Base-by-base conservation (phyloP, 1,284 basidiomycete genomes). In the Leccinum subrobustum region DNA sequence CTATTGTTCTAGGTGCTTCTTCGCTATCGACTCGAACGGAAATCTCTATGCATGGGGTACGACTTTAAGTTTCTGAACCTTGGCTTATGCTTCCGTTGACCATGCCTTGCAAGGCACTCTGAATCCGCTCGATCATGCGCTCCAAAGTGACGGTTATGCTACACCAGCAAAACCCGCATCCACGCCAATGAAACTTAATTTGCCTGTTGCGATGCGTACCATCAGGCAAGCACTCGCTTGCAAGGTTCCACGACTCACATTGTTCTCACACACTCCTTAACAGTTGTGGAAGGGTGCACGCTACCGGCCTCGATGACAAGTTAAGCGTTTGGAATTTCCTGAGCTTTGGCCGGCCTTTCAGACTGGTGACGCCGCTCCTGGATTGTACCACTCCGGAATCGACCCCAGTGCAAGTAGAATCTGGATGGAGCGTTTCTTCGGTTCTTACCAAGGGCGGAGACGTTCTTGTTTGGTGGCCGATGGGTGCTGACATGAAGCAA, bases 1-100 rank as follows among this genome's bases (percentile, higher is more conserved):
- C 4, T n/a, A 55, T 29, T 12, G 27, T 48, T 33, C 33, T 60
- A 92, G 90, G 91, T 91, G 87, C 37, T 92, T 92, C 71, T 86
- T 91, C 69, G 90, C 89, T 2, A 73, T 93, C 51, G 91, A 93
- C 73, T 87, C 87, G 2, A 76, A 83, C 56, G 93, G 93, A 8
- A 76, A 78, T 35, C 76, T 95, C 9, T 85, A 88, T 74, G 91
- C 91, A n/a, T 95, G 93, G 92, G 93, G 93, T 91, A 71, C 63
- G 78, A 60, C 4, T 25, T 31, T 57, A 51, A 20, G 18, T 44
- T 44, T 57, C 29, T 18, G 33, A 29, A 27, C 31, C 39, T 52
- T 35, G 18, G 51, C 8, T 55, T 23, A 48, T 18, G 48, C 48
- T 42, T 54, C 20, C 55, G 54, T 60, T 66, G 23, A 65, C 44